Percentiles rank a stretch among this genome's conserved stretches.
phyloP scores from a whole-genome alignment of 352 stramenopile genomes.

The Phytophthora nicotianae region DNA sequence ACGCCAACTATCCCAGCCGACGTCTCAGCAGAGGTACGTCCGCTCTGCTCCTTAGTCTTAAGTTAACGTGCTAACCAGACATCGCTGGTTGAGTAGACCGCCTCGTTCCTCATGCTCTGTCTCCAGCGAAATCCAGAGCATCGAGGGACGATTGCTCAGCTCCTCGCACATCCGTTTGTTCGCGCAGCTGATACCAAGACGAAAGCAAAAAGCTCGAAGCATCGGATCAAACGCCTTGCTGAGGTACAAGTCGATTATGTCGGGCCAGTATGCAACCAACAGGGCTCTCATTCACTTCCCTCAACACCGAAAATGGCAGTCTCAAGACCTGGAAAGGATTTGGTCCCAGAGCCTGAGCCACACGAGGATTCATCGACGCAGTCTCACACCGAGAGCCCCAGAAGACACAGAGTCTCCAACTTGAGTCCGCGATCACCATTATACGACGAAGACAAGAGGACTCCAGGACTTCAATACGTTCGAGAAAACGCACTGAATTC shows the following conservation, averaged over 20 bases:
- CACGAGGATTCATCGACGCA: constrained; percentile 28
- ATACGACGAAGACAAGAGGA: constrained; percentile 5
- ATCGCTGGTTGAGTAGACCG: constrained; percentile 37
- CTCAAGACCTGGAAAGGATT: constrained; percentile 1
- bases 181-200: background rate
- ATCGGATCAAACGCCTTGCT: constrained; percentile 6
- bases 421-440: constrained; percentile 6
- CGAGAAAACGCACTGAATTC: constrained; percentile 8
- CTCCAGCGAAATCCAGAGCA: constrained; percentile 71
- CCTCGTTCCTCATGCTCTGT: constrained; percentile 63
- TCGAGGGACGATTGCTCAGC: constrained; percentile 82
- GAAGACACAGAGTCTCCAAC: constrained; percentile 3
- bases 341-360: constrained; percentile 10
- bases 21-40: constrained; percentile 56
- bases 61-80: background rate
- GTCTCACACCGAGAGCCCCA: constrained; percentile 18
- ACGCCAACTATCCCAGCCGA: constrained; percentile 65
- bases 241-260: background rate
- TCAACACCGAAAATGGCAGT: constrained; percentile 7
- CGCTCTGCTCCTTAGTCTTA: background rate
- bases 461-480: constrained; percentile 12
- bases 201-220: constrained; percentile 20
- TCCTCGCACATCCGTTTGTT: constrained; percentile 94
- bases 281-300: constrained; percentile 8
- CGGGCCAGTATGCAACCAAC: constrained; percentile 18